A percentile compares a stretch with the other conserved stretches of the same genome.
phyloP scores from a whole-genome alignment of 2,329 filamentous ascomycete species.

The Pseudopyricularia cyperi region DNA sequence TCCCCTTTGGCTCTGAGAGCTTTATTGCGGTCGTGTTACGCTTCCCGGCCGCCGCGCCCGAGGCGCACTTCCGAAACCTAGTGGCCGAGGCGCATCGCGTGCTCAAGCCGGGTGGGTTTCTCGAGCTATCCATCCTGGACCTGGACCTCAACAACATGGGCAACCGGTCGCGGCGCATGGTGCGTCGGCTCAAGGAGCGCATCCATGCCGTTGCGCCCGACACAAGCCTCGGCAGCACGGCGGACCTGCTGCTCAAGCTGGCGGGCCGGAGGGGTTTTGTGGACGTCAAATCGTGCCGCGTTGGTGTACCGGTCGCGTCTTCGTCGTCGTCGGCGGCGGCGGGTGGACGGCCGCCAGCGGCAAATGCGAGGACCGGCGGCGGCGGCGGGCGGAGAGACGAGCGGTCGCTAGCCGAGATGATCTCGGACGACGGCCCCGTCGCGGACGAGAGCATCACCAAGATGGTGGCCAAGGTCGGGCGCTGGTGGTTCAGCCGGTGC shows the following conservation, averaged over 20 bases:
- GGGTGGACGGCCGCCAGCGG: constrained; percentile 7
- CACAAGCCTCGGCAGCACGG: constrained; percentile 45
- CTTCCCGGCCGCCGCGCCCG: constrained; percentile 58
- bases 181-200: constrained; percentile 59
- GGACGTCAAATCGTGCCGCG: constrained; percentile 61
- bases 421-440: constrained; percentile 53
- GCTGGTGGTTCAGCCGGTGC: constrained; percentile 94
- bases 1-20: constrained; percentile 64
- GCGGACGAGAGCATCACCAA: constrained; percentile 81
- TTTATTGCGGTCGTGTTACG: constrained; percentile 67
- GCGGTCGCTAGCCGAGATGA: constrained; percentile 55
- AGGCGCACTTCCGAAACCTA: constrained; percentile 55
- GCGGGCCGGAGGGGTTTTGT: constrained; percentile 58
- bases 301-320: constrained; percentile 59
- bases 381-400: constrained; percentile 25
- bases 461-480: constrained; percentile 82
- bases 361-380: not conserved
- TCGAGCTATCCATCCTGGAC: constrained; percentile 70
- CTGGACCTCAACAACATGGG: constrained; percentile 77
- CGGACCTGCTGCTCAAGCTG: constrained; percentile 50
- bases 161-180: constrained; percentile 50
- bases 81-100: constrained; percentile 66
- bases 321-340: constrained; percentile 16
- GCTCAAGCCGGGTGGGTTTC: constrained; percentile 61
- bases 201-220: constrained; percentile 42